Percentiles rank a stretch among this genome's conserved stretches.
These are phyloP conservation scores for Kitagawia praeruptora DNA, from an alignment of 129 eudicot genomes.

Conservation along the genomic window DNA sequence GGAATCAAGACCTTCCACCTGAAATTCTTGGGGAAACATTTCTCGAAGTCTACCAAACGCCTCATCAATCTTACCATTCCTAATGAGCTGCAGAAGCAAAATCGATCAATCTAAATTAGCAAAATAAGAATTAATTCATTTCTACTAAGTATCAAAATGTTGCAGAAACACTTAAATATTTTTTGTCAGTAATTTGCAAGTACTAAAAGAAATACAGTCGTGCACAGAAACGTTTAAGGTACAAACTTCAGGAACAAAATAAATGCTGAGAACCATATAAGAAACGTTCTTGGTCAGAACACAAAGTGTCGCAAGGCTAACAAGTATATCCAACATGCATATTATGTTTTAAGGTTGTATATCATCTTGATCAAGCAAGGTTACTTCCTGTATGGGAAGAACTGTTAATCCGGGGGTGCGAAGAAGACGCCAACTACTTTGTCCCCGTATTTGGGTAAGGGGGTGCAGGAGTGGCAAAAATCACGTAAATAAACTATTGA, in stretches of 20 bases:
- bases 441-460: not conserved
- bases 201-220: not conserved
- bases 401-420: too few relatives aligned
- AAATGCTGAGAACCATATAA: not conserved
- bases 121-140: not conserved
- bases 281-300: not conserved
- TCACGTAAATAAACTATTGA: too few relatives aligned
- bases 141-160: not conserved
- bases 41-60: constrained; percentile 51
- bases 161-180: not conserved
- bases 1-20: constrained; percentile 36
- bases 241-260: not conserved
- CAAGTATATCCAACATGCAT: not conserved
- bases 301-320: not conserved
- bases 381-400: not conserved
- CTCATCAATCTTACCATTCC: constrained; percentile 71
- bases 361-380: not conserved
- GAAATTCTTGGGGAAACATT: constrained; percentile 66
- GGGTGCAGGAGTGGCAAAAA: not conserved
- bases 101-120: not conserved
- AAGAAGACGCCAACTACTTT: too few relatives aligned
- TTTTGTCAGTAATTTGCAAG: not conserved
- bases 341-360: not conserved
- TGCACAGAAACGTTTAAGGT: not conserved
- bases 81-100: constrained; percentile 50